Base-by-base conservation (phyloP, 768 basidiomycete genomes). In the Tylopilus sp. region DNA sequence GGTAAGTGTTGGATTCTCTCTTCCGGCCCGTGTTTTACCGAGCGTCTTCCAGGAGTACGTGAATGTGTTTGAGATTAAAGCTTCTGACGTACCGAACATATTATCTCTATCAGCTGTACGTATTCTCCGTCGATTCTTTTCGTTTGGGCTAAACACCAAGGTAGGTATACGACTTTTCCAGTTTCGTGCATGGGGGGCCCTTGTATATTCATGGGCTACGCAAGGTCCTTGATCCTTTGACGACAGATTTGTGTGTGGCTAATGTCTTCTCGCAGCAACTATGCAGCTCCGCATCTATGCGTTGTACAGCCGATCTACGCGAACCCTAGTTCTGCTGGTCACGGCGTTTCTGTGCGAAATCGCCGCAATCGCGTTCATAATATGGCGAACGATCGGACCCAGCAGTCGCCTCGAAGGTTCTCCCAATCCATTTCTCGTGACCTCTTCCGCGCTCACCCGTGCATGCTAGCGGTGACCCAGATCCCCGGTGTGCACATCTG, bases 221-320 rank as follows among this genome's bases (percentile, higher is more conserved):
- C 68, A 69, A 60, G 63, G 68, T 69, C 3, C n/a, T 38, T n/a
- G 28, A 14, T 46, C 47, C 36, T 22, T 19, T 7, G n/a, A 19
- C 30, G 26, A 40, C 24, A 3, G 14, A 34, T 41, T 5, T 24
- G 9, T 19, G 19, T 6, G 9, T 49, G 19, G 26, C 50, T 64
- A n/a, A 66, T 30, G 21, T 40, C 24, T 46, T 17, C 19, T 19
- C 14, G 29, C 41, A 70, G 68, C 58, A 11, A 70, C 63, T 16
- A 71, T 71, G 68, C 60, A 62, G 28, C 64, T 70, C 41, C 68
- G 68, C 45, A 57, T 70, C 59, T 71, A 70, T 25, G 68, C 70
- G 6, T 59, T 71, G 66, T 70, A 70, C 55, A 54, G 51, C 45
- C 65, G 54, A 6, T 62, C 68, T n/a, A 62, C 38, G 29, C 53